These are phyloP conservation scores for Rhizodiscina lignyota DNA, from an alignment of 495 filamentous ascomycete genomes.

Conservation along the genomic window DNA sequence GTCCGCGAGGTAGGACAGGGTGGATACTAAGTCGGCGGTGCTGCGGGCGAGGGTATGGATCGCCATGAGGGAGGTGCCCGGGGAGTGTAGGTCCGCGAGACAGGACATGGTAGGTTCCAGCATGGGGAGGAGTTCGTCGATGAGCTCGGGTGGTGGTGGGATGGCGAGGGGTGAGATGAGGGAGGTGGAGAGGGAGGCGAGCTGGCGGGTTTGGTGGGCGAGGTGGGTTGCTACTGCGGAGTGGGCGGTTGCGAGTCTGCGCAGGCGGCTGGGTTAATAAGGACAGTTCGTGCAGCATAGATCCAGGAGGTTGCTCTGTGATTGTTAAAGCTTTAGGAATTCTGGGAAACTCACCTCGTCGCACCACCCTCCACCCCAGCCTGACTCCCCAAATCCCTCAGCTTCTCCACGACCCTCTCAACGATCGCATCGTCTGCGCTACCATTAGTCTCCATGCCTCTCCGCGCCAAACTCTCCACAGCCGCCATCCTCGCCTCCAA, in stretches of 20 bases:
- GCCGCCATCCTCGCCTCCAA: conserved; percentile 62
- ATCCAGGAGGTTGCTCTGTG: not conserved
- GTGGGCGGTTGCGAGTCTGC: conserved; percentile 74
- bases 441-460: conserved; percentile 57
- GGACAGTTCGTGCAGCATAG: not conserved
- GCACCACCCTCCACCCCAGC: conserved; percentile 63
- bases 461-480: conserved; percentile 55
- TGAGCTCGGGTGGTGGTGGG: conserved; percentile 24
- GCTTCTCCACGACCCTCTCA: conserved; percentile 48
- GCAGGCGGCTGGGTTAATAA: conserved; percentile 9
- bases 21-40: conserved; percentile 60
- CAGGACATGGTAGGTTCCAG: conserved; percentile 13
- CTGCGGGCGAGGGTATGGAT: conserved; percentile 59
- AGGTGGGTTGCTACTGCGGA: conserved; percentile 70
- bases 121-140: conserved; percentile 2
- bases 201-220: conserved; percentile 63
- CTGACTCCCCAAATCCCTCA: conserved; percentile 71
- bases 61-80: conserved; percentile 55
- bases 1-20: conserved; percentile 75
- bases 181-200: conserved; percentile 65
- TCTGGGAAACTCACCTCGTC: conserved; percentile 40
- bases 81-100: conserved; percentile 33
- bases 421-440: conserved; percentile 48
- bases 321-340: too few species aligned
- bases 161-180: conserved; percentile 39